phyloP scores from a whole-genome alignment of 345 rosid genomes.

The Durio zibethinus region DNA sequence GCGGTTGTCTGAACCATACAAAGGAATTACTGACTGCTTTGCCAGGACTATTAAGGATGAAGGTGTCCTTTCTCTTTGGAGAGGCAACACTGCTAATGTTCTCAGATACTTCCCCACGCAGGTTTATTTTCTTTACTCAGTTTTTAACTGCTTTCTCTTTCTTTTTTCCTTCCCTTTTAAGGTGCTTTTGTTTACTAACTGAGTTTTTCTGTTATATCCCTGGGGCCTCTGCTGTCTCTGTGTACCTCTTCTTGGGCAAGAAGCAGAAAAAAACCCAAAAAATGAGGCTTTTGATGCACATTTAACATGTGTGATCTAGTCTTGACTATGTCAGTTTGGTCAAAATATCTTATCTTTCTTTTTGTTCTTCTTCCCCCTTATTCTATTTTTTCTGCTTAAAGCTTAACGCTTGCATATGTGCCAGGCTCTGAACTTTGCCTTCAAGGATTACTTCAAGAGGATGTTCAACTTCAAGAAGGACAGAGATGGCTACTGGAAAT shows the following conservation, averaged over 20 bases:
- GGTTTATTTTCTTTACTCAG: constrained; percentile 17
- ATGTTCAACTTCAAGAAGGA: constrained; percentile 39
- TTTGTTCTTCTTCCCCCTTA: not conserved
- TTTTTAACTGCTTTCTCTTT: not conserved
- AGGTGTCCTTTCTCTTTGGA: constrained; percentile 51
- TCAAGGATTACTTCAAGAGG: constrained; percentile 35
- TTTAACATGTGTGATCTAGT: not conserved
- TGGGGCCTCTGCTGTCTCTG: not conserved
- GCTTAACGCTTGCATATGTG: not conserved
- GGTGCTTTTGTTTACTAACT: not conserved
- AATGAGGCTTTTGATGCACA: not conserved
- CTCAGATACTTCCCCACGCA: constrained; percentile 19
- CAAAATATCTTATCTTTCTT: not conserved
- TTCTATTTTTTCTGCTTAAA: not conserved
- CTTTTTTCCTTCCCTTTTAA: not conserved
- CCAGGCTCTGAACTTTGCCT: constrained; percentile 40
- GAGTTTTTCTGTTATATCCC: not conserved
- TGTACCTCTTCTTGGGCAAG: not conserved
- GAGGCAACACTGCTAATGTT: constrained; percentile 61
- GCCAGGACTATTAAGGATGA: constrained; percentile 50
- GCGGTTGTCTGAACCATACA: constrained; percentile 50
- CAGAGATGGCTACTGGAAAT: constrained; percentile 35
- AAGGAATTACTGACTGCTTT: constrained; percentile 53
- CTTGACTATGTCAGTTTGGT: not conserved
- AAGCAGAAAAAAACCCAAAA: not conserved